A percentile compares a stretch with the other conserved stretches of the same genome.
Evolutionary conservation across 2,329 filamentous ascomycete species (phyloP).

Genomic region (Trichoderma sp.): DNA sequence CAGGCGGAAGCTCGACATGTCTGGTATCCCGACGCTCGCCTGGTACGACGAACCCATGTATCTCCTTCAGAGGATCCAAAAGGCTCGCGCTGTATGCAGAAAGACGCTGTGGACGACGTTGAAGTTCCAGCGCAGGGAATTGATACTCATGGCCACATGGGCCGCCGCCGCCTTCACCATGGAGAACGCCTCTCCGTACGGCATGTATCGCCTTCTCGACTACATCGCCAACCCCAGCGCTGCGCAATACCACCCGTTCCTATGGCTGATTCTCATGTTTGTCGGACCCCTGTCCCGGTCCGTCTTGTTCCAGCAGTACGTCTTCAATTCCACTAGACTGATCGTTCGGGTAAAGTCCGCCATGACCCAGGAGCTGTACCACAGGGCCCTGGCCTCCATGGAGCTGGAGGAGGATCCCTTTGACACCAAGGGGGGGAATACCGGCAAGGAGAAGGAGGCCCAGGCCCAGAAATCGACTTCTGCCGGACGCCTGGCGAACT

Average conservation of each 20-base stretch:
- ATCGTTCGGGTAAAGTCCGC: slow-evolving; percentile 59
- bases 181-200: slow-evolving; percentile 57
- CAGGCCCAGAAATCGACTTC: slow-evolving; percentile 46
- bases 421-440: slow-evolving; percentile 30
- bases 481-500: slow-evolving; percentile 55
- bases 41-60: slow-evolving; percentile 59
- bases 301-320: slow-evolving; percentile 57
- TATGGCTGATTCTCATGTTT: slow-evolving; percentile 59
- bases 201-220: slow-evolving; percentile 55
- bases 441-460: slow-evolving; percentile 34
- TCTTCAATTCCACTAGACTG: slow-evolving; percentile 59
- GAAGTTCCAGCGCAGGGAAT: slow-evolving; percentile 47
- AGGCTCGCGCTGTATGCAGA: slow-evolving; percentile 47
- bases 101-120: slow-evolving; percentile 51
- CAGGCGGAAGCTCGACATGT: slow-evolving; percentile 48
- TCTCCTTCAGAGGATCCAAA: slow-evolving; percentile 48
- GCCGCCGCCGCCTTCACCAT: slow-evolving; percentile 43
- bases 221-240: slow-evolving; percentile 52
- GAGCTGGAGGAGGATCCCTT: slow-evolving; percentile 59
- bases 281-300: slow-evolving; percentile 52
- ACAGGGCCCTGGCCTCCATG: slow-evolving; percentile 58
- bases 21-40: slow-evolving; percentile 52
- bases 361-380: slow-evolving; percentile 61
- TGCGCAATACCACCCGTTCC: slow-evolving; percentile 51
- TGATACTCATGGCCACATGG: slow-evolving; percentile 51